These are phyloP conservation scores for carrot (Daucus carota) DNA, from an alignment of 129 eudicot species.

Conservation along the genomic window DH1_v3.0 NC_030381.2:55081001-55081500, in stretches of 20 bases:
- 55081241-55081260: not conserved
- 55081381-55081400: conserved; percentile 79
- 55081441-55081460: conserved; percentile 23
- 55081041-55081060: conserved; percentile 68
- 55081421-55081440: conserved; percentile 97
- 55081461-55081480: not conserved
- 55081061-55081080: conserved; percentile 88
- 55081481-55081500: not conserved
- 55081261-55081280: not conserved
- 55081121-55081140: conserved; percentile 32
- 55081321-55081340: not conserved
- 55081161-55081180: conserved; percentile 87
- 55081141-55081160: conserved; percentile 52
- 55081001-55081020: conserved; percentile 54
- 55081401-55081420: conserved; percentile 98
- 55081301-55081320: not conserved
- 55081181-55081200: conserved; percentile 74
- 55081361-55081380: conserved; percentile 64
- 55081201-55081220: conserved; percentile 4
- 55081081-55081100: conserved; percentile 71
- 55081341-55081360: conserved; percentile 71
- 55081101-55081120: conserved; percentile 59
- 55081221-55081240: not conserved
- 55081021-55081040: conserved; percentile 75
- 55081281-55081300: not conserved